Evolutionary conservation across 345 rosid species (phyloP), one percentile per base, ranked within the genome.

Genomic region (Dipteronia dyeriana): DNA sequence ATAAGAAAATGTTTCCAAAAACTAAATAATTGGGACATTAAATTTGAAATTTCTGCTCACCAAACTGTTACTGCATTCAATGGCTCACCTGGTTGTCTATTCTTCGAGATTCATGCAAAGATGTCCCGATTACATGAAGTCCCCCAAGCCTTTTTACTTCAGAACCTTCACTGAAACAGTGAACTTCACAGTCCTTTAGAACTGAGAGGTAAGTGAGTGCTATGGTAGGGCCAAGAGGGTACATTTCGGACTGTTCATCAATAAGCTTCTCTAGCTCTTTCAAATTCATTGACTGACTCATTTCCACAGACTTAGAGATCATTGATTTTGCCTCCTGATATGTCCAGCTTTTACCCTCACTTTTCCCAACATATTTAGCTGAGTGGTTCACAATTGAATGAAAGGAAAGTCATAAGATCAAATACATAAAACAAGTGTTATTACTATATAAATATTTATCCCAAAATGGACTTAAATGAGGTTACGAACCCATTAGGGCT

Each of bases 141-240:
- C 98, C 98, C 75, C 98, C 98, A 63, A 95, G 95, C 77, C 88
- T 86, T 85, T 93, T 95, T 75, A 95, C 98, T 87, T 95, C 97
- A 82, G 87, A 86, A 61, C 98, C 98, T 86, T 95, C 98, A 79
- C 76, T 84, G 78, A 79, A 84, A 86, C 91, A 91, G 80, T 95
- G 97, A 64, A 74, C 89, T 91, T 93, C 97, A 82, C 98, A 95
- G 73, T 95, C 97, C 84, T 88, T 85, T 61, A 93, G 88, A 80
- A 93, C 91, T 29, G 97, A 91, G 65, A 92, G 87, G 88, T 95
- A 95, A 67, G 97, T 85, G 57, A 93, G 86, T 59, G 97, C 97
- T 70, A 93, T 91, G 51, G 89, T 83, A 83, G 98, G 97, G 74
- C 95, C 98, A 80, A 95, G 92, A 34, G 97, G 97, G 81, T 95